Evolutionary conservation across 768 basidiomycete genomes (phyloP).

Genomic region (Botryobasidium botryosum): DNA sequence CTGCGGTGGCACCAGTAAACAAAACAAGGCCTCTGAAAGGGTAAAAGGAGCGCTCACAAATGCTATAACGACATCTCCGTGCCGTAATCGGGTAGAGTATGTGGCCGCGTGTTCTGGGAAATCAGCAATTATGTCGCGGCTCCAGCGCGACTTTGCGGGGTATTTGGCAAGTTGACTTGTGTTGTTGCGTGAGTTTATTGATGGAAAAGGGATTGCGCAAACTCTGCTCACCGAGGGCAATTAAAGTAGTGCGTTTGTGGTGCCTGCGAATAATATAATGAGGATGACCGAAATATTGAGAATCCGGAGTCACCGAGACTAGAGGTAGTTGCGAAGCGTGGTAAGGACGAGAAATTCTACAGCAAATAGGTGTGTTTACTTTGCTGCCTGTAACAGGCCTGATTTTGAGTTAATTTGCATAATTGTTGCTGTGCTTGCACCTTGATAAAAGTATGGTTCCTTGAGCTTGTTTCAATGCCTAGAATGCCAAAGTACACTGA

Average conservation of each 20-base stretch:
- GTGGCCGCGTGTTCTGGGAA: conserved; percentile 27
- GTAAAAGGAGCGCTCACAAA: conserved; percentile 23
- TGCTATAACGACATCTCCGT: conserved; percentile 35
- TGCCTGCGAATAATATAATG: conserved; percentile 16
- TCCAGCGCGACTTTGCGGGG: conserved; percentile 5
- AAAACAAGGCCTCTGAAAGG: neutral
- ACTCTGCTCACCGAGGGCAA: conserved; percentile 24
- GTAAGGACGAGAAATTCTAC: neutral
- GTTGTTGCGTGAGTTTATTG: neutral
- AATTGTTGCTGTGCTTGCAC: conserved; percentile 73
- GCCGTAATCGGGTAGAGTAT: conserved; percentile 31
- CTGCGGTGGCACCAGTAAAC: too few relatives aligned
- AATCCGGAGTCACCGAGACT: conserved; percentile 17
- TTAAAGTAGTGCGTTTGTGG: conserved; percentile 32
- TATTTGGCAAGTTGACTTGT: conserved; percentile 10
- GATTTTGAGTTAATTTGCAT: conserved; percentile 9
- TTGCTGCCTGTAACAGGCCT: conserved; percentile 9
- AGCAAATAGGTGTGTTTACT: conserved; percentile 5
- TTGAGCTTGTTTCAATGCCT: too few relatives aligned
- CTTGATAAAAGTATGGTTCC: conserved; percentile 26
- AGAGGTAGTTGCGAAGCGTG: neutral
- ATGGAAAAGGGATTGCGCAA: neutral
- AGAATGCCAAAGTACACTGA: too few relatives aligned
- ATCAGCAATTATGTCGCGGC: conserved; percentile 4
- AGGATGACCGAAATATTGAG: conserved; percentile 13